Percentiles rank a stretch among this genome's conserved stretches.
phyloP scores from a whole-genome alignment of 1,284 basidiomycete species.

The Ganoderma multipileum region DNA sequence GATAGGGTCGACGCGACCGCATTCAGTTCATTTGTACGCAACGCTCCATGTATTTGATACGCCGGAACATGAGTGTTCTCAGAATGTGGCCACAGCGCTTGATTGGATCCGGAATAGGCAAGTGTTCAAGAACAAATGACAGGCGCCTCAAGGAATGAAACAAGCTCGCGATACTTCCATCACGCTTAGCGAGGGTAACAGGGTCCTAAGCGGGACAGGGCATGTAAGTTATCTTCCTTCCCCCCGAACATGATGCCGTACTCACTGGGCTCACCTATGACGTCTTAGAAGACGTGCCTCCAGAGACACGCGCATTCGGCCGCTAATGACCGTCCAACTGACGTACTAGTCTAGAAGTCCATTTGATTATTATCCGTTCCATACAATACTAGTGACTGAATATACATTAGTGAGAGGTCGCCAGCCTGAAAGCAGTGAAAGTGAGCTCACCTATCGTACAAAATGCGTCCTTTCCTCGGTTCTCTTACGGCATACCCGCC shows the following conservation, averaged over 20 bases:
- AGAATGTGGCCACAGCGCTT: slow-evolving; percentile 8
- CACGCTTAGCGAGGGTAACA: background rate
- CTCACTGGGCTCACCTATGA: background rate
- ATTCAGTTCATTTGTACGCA: slow-evolving; percentile 2
- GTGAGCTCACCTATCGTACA: slow-evolving; percentile 22
- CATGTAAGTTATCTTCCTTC: background rate
- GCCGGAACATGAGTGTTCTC: background rate
- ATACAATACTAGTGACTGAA: slow-evolving; percentile 15
- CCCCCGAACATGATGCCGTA: background rate
- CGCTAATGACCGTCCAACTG: background rate
- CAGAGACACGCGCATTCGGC: background rate
- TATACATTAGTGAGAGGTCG: slow-evolving; percentile 12
- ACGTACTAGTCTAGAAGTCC: slow-evolving; percentile 5
- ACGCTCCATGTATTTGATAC: slow-evolving; percentile 7
- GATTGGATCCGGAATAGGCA: slow-evolving; percentile 25
- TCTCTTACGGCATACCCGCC: slow-evolving; percentile 59
- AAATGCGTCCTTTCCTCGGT: slow-evolving; percentile 5
- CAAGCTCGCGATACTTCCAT: background rate
- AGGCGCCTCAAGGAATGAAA: slow-evolving; percentile 4
- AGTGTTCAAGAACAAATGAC: slow-evolving; percentile 27
- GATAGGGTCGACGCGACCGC: slow-evolving; percentile 4
- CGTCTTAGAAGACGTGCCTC: background rate
- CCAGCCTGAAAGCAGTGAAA: background rate
- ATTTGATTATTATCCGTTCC: slow-evolving; percentile 18
- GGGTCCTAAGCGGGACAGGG: background rate